Conservation (phyloP, 768 basidiomycete species). For the Hemileccinum impolitum region DNA sequence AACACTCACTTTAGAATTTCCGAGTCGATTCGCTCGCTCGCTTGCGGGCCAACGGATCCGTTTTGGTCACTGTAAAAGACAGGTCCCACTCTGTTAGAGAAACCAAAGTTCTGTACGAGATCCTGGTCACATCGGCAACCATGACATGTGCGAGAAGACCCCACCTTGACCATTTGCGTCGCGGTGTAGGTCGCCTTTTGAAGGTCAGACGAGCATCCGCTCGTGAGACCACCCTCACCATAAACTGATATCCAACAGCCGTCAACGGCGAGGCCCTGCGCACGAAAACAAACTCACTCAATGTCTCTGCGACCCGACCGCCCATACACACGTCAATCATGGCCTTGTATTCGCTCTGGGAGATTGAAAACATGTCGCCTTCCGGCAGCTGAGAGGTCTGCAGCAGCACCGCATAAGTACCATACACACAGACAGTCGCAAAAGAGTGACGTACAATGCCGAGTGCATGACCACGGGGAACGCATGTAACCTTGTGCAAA, state of each 20-base stretch:
- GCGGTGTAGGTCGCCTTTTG: slow-evolving; percentile 76
- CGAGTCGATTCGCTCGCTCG: slow-evolving; percentile 81
- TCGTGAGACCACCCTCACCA: slow-evolving; percentile 83
- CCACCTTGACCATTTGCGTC: slow-evolving; percentile 84
- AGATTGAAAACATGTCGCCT: slow-evolving; percentile 70
- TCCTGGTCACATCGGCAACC: background rate
- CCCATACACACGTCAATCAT: slow-evolving; percentile 91
- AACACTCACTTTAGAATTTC: slow-evolving; percentile 75
- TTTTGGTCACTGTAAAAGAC: slow-evolving; percentile 76
- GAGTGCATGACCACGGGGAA: slow-evolving; percentile 92
- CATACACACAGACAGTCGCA: background rate
- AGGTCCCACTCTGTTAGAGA: slow-evolving; percentile 76
- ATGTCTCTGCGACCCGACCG: slow-evolving; percentile 91
- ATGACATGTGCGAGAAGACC: slow-evolving; percentile 10
- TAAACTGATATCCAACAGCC: slow-evolving; percentile 53
- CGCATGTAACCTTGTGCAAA: slow-evolving; percentile 95
- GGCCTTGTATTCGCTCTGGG: slow-evolving; percentile 71
- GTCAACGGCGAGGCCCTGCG: slow-evolving; percentile 2
- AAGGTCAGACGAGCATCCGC: slow-evolving; percentile 90
- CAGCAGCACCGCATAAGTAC: slow-evolving; percentile 16
- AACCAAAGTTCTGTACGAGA: slow-evolving; percentile 62
- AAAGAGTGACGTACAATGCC: slow-evolving; percentile 60
- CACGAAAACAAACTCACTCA: slow-evolving; percentile 49
- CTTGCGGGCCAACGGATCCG: slow-evolving; percentile 65
- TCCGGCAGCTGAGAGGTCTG: slow-evolving; percentile 79